phyloP scores from a whole-genome alignment of 306 rosid genomes.

The Purshia tridentata region DNA sequence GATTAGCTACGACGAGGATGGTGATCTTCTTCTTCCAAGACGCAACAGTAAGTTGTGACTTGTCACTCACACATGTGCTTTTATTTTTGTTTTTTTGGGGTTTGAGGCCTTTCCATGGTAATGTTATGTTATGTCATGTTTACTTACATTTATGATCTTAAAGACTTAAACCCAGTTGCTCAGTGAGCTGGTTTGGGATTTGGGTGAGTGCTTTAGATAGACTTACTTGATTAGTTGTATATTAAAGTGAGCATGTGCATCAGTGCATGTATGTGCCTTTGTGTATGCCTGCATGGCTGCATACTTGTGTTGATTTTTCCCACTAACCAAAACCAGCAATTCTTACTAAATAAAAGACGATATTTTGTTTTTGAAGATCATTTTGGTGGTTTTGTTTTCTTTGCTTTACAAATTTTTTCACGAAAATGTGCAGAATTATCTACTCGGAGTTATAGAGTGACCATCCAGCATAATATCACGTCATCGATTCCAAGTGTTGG shows the following conservation, averaged over 20 bases:
- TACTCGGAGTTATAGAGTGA: conserved; percentile 24
- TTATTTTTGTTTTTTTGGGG: neutral
- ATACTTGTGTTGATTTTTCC: neutral
- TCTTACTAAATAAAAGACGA: neutral
- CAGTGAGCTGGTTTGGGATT: neutral
- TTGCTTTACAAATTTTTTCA: neutral
- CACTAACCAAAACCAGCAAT: neutral
- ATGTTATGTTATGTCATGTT: neutral
- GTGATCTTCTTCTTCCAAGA: conserved; percentile 77
- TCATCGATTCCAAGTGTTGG: conserved; percentile 85
- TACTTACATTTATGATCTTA: neutral
- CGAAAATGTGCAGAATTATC: conserved; percentile 30
- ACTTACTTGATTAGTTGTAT: neutral
- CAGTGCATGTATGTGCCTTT: no score
- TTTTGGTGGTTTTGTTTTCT: neutral
- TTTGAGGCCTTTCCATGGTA: neutral
- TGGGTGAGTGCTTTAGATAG: neutral
- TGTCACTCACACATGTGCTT: neutral
- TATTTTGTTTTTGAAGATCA: neutral
- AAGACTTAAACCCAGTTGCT: neutral
- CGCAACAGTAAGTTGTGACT: conserved; percentile 42
- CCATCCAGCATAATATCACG: conserved; percentile 75
- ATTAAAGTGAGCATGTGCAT: neutral
- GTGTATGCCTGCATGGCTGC: neutral
- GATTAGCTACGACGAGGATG: conserved; percentile 56